Conservation (phyloP, 1,139 yeast species). For the Zygosaccharomyces pseudobailii region DNA sequence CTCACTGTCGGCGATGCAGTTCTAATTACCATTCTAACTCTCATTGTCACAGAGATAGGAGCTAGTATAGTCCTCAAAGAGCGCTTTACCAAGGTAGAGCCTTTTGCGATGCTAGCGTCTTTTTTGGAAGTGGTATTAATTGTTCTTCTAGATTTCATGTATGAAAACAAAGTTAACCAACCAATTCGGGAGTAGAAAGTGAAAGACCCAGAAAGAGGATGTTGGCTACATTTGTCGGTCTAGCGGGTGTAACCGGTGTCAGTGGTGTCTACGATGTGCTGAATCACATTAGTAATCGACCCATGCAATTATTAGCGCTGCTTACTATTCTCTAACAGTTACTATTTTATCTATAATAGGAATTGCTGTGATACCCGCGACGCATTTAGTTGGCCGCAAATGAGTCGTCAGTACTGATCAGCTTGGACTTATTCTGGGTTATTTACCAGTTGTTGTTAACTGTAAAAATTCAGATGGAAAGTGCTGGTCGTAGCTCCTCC, state of each 20-base stretch:
- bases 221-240: constrained; percentile 58
- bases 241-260: constrained; percentile 69
- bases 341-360: constrained; percentile 52
- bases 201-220: constrained; percentile 35
- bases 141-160: constrained; percentile 71
- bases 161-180: constrained; percentile 34
- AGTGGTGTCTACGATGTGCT: constrained; percentile 67
- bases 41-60: constrained; percentile 68
- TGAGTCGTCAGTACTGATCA: constrained; percentile 50
- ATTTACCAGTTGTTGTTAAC: constrained; percentile 74
- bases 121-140: constrained; percentile 72
- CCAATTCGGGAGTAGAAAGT: constrained; percentile 12
- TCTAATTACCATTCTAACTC: constrained; percentile 72
- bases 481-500: constrained; percentile 72
- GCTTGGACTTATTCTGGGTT: constrained; percentile 75
- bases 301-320: constrained; percentile 75
- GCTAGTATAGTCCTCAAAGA: constrained; percentile 70
- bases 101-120: constrained; percentile 62
- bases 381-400: constrained; percentile 59
- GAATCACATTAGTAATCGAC: constrained; percentile 72
- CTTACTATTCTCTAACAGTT: constrained; percentile 65
- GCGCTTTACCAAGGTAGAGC: constrained; percentile 62
- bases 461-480: constrained; percentile 77
- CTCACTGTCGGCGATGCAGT: constrained; percentile 75
- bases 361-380: constrained; percentile 52